Base-by-base conservation (phyloP, 1,284 basidiomycete genomes). In the Rhodotorula sp. region DNA sequence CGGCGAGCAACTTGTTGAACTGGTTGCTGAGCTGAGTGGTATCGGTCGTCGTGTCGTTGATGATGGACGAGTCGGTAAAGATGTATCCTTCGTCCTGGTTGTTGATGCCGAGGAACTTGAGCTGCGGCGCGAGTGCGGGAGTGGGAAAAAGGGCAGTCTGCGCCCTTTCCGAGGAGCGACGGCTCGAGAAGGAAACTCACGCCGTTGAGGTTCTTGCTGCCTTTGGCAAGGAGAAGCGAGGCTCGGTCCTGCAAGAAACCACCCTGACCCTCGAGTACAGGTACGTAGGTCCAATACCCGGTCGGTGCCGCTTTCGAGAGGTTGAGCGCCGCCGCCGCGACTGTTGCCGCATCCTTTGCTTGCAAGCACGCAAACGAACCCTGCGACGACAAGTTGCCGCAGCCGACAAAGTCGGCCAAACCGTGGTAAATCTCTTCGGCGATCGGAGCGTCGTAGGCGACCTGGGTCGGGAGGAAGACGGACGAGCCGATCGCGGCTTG, bases 401-500 rank as follows among this genome's bases (percentile, higher is more conserved):
- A 56, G 29, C 54, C 54, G 54, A 56, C 54, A 29, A 56, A 56
- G n/a, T n/a, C n/a, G 26, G 54, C n/a, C 23, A 56, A 16, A 26
- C 15, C 16, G 6, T 29, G 54, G 26, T 56, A 56, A 26, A 56
- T 56, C 5, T 5, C 14, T 6, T 63, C 51, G 16, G 34, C 39
- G n/a, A 26, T 26, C 10, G 51, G n/a, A 5, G 51, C n/a, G 23
- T 39, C 14, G 23, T 46, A 54, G 23, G 23, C 20, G 62, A 46
- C 51, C 12, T 63, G 62, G 6, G 23, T 26, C 15, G 62, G 62
- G n/a, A 63, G 34, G 39, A 63, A 63, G 51, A 63, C 51, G 39
- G 51, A 54, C 7, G 51, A 43, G 34, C 23, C 51, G 62, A 63
- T 54, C 31, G 62, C 62, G n/a, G 23, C 51, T 15, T 54, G 34